Conservation (phyloP, 2,329 filamentous ascomycete species). For the Tolypocladium ophioglossoides region DNA sequence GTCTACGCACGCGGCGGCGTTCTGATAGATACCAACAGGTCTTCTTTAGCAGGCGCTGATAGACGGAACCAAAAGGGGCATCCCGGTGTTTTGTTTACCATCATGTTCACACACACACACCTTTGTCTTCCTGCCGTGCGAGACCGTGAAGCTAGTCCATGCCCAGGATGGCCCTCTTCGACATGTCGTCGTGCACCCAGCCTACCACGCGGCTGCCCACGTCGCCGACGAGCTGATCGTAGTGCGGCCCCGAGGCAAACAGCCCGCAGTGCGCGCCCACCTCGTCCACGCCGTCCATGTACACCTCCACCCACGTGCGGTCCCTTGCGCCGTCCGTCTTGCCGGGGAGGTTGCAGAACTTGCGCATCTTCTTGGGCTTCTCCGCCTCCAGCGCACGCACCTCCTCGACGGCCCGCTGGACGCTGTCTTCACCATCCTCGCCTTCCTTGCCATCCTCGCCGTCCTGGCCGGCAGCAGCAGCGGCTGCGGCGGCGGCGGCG, state of each 20-base stretch:
- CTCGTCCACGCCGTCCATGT: constrained; percentile 77
- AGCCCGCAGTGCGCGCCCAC: constrained; percentile 76
- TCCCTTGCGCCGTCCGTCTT: constrained; percentile 47
- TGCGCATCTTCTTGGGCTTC: constrained; percentile 47
- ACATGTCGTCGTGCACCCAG: constrained; percentile 58
- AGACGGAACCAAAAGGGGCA: background rate
- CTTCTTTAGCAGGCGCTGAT: background rate
- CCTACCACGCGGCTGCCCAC: constrained; percentile 54
- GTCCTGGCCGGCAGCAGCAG: background rate
- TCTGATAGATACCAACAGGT: background rate
- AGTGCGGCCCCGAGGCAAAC: constrained; percentile 64
- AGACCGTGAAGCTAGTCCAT: constrained; percentile 5
- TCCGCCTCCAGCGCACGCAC: background rate
- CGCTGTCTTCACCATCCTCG: background rate
- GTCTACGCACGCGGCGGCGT: background rate
- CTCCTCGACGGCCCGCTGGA: background rate
- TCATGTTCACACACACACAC: background rate
- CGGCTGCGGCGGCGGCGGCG: constrained; percentile 1
- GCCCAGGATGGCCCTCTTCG: constrained; percentile 26
- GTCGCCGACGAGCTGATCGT: constrained; percentile 67
- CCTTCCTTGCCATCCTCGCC: too few relatives aligned
- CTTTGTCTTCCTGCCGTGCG: background rate
- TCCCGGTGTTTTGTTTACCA: background rate
- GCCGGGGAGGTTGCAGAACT: constrained; percentile 67
- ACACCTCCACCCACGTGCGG: constrained; percentile 64